These are phyloP conservation scores for Colletotrichum melonis DNA, from an alignment of 2,329 filamentous ascomycete species.

Conservation along the genomic window DNA sequence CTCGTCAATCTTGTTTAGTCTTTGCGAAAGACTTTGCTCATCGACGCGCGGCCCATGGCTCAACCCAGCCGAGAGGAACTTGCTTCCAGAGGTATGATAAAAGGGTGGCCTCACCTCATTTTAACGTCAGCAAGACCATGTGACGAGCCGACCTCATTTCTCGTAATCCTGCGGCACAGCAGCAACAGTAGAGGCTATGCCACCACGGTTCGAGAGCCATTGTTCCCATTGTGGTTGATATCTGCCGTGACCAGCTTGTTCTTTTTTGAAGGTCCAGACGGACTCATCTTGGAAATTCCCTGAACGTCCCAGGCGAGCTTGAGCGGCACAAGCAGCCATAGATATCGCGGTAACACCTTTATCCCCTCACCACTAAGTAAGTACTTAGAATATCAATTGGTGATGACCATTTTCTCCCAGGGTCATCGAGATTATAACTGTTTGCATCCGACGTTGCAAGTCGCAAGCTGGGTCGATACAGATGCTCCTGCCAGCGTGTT, in stretches of 20 bases:
- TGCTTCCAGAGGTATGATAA: not conserved
- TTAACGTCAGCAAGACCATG: too few relatives aligned
- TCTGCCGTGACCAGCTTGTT: not conserved
- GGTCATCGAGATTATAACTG: not conserved
- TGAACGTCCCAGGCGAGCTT: not conserved
- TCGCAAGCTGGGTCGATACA: not conserved
- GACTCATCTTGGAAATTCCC: not conserved
- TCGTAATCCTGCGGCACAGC: not conserved
- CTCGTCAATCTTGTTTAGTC: not conserved
- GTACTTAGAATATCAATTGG: not conserved
- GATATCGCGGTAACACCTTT: not conserved
- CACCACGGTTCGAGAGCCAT: not conserved
- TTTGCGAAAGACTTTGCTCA: not conserved
- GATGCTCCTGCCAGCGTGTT: not conserved
- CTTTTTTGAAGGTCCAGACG: not conserved
- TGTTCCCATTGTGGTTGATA: not conserved
- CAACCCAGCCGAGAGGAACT: too few relatives aligned
- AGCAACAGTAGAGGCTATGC: not conserved
- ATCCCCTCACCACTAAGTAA: not conserved
- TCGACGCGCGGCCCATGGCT: not conserved
- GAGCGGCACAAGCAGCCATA: not conserved
- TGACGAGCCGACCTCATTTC: not conserved
- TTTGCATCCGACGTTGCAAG: not conserved
- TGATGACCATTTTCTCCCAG: not conserved
- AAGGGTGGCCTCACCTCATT: not conserved